Evolutionary conservation across 176 grass and related monocot species (phyloP).

Genomic region (Juncus inflexus): DNA sequence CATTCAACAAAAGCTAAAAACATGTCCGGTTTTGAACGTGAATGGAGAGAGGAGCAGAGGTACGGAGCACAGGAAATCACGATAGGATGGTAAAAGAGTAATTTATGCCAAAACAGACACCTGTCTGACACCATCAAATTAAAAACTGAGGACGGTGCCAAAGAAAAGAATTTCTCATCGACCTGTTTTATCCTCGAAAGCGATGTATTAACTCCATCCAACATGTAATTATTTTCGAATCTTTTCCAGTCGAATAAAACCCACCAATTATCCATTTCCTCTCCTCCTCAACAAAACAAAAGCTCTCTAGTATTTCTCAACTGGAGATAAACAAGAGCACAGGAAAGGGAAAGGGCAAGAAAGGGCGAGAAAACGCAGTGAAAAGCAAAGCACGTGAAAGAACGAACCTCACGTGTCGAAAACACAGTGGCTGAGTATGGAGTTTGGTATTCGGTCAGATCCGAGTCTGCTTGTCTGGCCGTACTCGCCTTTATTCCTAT

Average conservation of each 20-base stretch:
- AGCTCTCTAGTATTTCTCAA: too few relatives aligned
- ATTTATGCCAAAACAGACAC: background rate
- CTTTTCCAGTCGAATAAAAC: background rate
- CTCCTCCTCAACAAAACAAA: too few relatives aligned
- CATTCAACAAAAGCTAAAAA: background rate
- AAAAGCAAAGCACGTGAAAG: constrained; percentile 27
- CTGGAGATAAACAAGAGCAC: too few relatives aligned
- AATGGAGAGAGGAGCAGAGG: background rate
- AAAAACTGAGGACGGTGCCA: background rate
- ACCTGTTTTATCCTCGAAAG: constrained; percentile 2
- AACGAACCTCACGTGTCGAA: constrained; percentile 16
- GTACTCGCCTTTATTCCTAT: background rate
- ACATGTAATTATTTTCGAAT: background rate
- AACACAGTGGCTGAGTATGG: constrained; percentile 6
- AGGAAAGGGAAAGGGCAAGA: too few relatives aligned
- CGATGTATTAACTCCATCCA: background rate
- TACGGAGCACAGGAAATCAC: background rate
- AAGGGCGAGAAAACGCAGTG: constrained; percentile 17
- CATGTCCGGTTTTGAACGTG: background rate
- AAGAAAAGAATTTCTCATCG: constrained; percentile 9
- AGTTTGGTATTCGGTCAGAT: constrained; percentile 18
- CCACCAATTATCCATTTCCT: too few relatives aligned
- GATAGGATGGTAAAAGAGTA: background rate
- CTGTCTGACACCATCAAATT: background rate
- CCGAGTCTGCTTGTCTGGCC: constrained; percentile 13